These are phyloP conservation scores for Cavenderia fasciculata DNA, from an alignment of 78 protist genomes.

Conservation along the genomic window DNA sequence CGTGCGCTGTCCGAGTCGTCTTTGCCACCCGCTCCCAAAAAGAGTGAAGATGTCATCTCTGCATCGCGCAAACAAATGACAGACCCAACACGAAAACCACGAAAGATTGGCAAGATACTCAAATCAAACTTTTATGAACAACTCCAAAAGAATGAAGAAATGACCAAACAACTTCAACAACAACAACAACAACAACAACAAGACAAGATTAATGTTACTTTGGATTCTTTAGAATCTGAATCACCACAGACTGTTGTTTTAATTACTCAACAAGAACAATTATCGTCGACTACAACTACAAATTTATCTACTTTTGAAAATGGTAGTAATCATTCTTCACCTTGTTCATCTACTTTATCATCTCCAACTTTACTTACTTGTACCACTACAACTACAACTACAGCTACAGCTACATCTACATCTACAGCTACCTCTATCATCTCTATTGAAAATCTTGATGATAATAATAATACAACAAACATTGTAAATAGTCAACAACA, in stretches of 20 bases:
- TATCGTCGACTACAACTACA: constrained; percentile 2
- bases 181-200: neutral
- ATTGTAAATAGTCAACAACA: neutral
- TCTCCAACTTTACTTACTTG: neutral
- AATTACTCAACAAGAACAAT: neutral
- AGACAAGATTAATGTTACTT: neutral
- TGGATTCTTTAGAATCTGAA: too few species aligned
- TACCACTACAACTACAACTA: neutral
- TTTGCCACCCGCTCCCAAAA: neutral
- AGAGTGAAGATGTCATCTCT: constrained; percentile 10
- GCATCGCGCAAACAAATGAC: constrained; percentile 55
- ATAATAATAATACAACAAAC: neutral
- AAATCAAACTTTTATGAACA: constrained; percentile 44
- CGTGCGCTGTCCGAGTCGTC: constrained; percentile 57
- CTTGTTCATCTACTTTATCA: neutral
- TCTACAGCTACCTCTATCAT: neutral
- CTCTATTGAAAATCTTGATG: too few species aligned
- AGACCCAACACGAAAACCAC: constrained; percentile 50
- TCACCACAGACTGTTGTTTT: too few species aligned
- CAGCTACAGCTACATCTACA: neutral
- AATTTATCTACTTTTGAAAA: neutral
- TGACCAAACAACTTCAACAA: neutral
- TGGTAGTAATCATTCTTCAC: neutral
- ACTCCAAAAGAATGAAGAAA: constrained; percentile 11
- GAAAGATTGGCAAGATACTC: constrained; percentile 34